Base-by-base conservation (phyloP, 2,329 filamentous ascomycete genomes). In the Chaetomium globosum region DNA sequence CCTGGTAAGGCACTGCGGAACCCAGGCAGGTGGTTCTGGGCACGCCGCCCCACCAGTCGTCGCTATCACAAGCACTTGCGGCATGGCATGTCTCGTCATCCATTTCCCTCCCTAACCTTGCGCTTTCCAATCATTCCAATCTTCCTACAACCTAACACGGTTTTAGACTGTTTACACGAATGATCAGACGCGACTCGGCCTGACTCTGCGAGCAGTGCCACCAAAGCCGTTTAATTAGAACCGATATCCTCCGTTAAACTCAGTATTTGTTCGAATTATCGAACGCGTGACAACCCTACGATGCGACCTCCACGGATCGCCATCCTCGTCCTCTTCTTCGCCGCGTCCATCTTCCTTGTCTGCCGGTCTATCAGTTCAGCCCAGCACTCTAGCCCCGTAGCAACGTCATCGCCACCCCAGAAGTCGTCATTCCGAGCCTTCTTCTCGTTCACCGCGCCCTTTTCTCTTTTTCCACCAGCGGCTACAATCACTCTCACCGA, bases 401-500 rank as follows among this genome's bases (percentile, higher is more conserved):
- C 63, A 23, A 46, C 66, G 19, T 56, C 69, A 13, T 58, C 59
- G 33, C 59, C 69, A 46, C 43, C 68, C 9, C 69, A 67, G 51
- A 78, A 78, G 65, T 79, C 82, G 39, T 78, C 83, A 63, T 75
- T 88, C 56, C 79, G 80, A 64, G 81, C 84, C 48, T 80, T 91
- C 69, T 87, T 91, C 77, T 89, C 89, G 69, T 90, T 91, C 77
- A 87, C 87, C 65, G 83, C 88, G 5, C 89, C 93, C 0, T 91
- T 93, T 69, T 93, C 92, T 23, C 87, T 99, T 26, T 99, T 99
- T 75, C 93, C 94, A 4, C 93, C 93, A 3, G 97, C 95, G 69
- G 95, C 95, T 56, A 91, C 96, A 73, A 97, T 99, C 75, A 97
- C 92, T 77, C 85, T 99, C 67, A 97, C 93, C 74, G 93, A 98